Evolutionary conservation across 1,139 yeast genomes (phyloP).

Genomic region (Saccharomyces hybrid): DNA sequence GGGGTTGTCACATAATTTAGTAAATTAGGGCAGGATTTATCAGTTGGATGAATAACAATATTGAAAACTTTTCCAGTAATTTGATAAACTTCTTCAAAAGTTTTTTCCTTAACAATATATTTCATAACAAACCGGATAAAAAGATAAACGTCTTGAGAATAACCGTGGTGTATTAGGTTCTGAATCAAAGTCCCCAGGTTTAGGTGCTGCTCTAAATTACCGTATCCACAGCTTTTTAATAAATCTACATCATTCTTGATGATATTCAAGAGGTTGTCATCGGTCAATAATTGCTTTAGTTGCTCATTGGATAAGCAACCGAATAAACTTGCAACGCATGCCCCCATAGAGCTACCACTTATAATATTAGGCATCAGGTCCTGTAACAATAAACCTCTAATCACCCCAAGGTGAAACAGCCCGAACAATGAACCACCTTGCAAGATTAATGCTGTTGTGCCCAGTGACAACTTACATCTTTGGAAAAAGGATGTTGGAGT

Average conservation of each 20-base stretch:
- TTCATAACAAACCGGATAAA: constrained; percentile 72
- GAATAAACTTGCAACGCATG: constrained; percentile 80
- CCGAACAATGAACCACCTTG: constrained; percentile 96
- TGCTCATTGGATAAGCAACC: constrained; percentile 51
- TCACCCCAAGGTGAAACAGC: constrained; percentile 85
- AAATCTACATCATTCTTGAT: constrained; percentile 28
- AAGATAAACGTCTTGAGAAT: constrained; percentile 74
- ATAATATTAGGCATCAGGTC: constrained; percentile 75
- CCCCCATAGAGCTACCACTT: constrained; percentile 93
- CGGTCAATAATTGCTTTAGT: constrained; percentile 24
- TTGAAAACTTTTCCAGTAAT: constrained; percentile 78
- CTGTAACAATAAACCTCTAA: constrained; percentile 65
- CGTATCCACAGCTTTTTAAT: constrained; percentile 45
- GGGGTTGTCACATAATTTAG: constrained; percentile 91
- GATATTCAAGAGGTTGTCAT: constrained; percentile 35
- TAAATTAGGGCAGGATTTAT: constrained; percentile 58
- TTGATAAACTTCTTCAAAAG: constrained; percentile 89
- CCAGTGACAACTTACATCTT: constrained; percentile 83
- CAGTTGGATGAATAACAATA: constrained; percentile 83
- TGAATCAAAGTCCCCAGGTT: constrained; percentile 60
- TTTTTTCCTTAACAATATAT: constrained; percentile 65
- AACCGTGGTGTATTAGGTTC: constrained; percentile 62
- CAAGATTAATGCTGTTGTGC: constrained; percentile 78
- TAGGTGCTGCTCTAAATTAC: constrained; percentile 51
- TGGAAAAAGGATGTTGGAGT: constrained; percentile 77